A percentile compares a stretch with the other conserved stretches of the same genome.
Evolutionary conservation across 208 protist species (phyloP).

Genomic region (Trypanosoma caninum): DNA sequence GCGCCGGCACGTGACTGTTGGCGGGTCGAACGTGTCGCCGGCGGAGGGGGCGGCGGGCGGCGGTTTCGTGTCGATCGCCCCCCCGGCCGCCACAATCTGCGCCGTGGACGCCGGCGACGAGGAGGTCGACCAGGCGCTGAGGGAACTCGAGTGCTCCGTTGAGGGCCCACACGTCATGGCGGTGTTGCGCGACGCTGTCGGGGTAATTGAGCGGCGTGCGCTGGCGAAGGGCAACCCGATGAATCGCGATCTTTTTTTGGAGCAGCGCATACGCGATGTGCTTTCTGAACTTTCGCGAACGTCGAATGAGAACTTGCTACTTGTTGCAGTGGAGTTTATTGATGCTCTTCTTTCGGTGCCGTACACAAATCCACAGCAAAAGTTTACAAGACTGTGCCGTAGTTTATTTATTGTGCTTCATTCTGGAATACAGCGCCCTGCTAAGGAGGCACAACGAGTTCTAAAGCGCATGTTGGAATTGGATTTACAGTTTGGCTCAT

Average conservation of each 20-base stretch:
- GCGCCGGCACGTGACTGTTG: neutral
- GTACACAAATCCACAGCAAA: constrained; percentile 76
- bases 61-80: neutral
- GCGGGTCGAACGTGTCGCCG: neutral
- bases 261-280: constrained; percentile 80
- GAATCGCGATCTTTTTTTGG: constrained; percentile 73
- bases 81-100: neutral
- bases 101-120: constrained; percentile 60
- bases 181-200: constrained; percentile 72
- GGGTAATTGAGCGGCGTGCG: constrained; percentile 75
- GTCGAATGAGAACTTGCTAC: constrained; percentile 40
- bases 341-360: constrained; percentile 73
- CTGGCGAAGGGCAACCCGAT: constrained; percentile 73
- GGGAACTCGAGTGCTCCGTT: constrained; percentile 70
- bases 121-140: constrained; percentile 75
- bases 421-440: constrained; percentile 61
- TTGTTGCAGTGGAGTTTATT: constrained; percentile 72
- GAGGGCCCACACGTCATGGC: constrained; percentile 51
- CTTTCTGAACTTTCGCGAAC: constrained; percentile 65
- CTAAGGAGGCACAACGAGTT: constrained; percentile 71
- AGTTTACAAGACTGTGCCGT: constrained; percentile 82
- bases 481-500: constrained; percentile 37
- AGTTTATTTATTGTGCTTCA: constrained; percentile 69
- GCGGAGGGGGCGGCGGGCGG: neutral
- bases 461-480: constrained; percentile 68